Base-by-base conservation (phyloP, 768 basidiomycete genomes). In the Tephrocybe sp. region DNA sequence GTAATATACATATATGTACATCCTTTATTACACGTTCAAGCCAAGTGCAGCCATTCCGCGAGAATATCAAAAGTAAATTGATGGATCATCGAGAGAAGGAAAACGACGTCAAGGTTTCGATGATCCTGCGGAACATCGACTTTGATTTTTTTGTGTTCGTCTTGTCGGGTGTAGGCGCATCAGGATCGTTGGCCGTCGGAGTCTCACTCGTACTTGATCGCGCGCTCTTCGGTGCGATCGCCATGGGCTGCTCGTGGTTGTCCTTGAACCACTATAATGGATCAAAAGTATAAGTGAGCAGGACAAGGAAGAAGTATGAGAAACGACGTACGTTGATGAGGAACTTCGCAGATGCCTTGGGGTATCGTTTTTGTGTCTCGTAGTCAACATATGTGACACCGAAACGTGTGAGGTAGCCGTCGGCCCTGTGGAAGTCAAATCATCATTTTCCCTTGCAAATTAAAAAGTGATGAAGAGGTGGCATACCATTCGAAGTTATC, bases 401-500 rank as follows among this genome's bases (percentile, higher is more conserved):
- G 55, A 84, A 84, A 10, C 81, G 76, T 2, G 79, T 80, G 30
- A 62, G 62, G 54, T 79, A 80, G 10, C 81, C 77, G 50, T 83
- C 80, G 25, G 79, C 76, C 79, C 81, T 58, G 32, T 14, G 25
- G 18, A 23, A 5, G 17, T 21, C 6, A 17, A 3, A n/a, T 46
- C 11, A 23, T 17, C n/a, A 14, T 25, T 45, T 12, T 10, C 11
- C 34, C 4, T 5, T 4, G 9, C 1, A 45, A 1, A 21, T 2
- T 15, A 10, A 11, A 34, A 6, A 30, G 1, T 33, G n/a, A 48
- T 8, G 21, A 38, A 28, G 40, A 3, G n/a, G n/a, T 11, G 2
- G 34, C 24, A 17, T 56, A 73, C 82, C 85, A 85, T 68, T 88
- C 85, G 55, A 86, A 85, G 66, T 86, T 86, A 61, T 86, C 84